Conservation (phyloP, 139 green algal genomes). For the Auxenochlorella protothecoides region DNA sequence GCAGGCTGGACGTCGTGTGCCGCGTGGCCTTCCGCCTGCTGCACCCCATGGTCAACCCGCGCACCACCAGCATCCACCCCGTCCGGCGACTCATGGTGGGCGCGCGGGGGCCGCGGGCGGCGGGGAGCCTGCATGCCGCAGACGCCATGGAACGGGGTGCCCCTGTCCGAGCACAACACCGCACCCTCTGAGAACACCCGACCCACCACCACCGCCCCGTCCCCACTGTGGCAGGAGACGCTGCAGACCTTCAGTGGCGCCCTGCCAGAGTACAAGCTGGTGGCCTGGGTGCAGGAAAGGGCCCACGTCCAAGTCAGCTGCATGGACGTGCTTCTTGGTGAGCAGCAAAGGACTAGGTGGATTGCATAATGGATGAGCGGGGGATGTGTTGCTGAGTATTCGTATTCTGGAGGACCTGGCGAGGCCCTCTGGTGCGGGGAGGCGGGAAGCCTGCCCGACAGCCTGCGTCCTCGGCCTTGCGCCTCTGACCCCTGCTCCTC, state of each 20-base stretch:
- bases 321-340: too few species aligned
- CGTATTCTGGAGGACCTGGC: too few species aligned
- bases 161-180: background rate
- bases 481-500: too few species aligned
- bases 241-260: background rate
- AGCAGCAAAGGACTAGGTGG: background rate
- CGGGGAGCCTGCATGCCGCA: background rate
- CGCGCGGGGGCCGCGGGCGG: background rate
- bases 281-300: background rate
- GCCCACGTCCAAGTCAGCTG: background rate
- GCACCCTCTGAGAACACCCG: background rate
- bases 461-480: too few species aligned
- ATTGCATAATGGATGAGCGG: constrained; percentile 1
- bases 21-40: constrained; percentile 15
- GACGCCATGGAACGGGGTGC: too few species aligned
- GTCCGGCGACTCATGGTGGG: constrained; percentile 9
- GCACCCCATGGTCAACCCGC: constrained; percentile 24
- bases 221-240: too few species aligned
- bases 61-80: constrained; percentile 31
- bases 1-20: constrained; percentile 10
- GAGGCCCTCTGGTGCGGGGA: background rate
- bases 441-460: too few species aligned
- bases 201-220: too few species aligned
- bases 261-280: background rate
- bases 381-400: too few species aligned